A percentile compares a stretch with the other conserved stretches of the same genome.
Evolutionary conservation across 2,329 filamentous ascomycete genomes (phyloP).

Genomic region (Herpomyces periplanetae): DNA sequence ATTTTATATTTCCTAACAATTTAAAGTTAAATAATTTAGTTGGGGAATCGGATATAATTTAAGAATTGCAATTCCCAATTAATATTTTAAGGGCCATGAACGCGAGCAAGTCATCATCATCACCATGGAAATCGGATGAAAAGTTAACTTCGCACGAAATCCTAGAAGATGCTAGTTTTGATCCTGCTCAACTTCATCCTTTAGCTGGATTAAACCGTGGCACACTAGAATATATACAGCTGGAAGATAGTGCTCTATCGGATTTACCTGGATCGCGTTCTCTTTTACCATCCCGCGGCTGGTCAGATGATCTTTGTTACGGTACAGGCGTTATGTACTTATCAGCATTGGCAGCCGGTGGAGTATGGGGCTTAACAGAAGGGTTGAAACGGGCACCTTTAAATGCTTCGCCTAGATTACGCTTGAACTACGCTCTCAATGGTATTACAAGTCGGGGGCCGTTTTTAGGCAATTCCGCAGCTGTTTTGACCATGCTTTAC

Average conservation of each 20-base stretch:
- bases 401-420: conserved; percentile 51
- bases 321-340: conserved; percentile 83
- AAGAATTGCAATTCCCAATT: too few species aligned
- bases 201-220: conserved; percentile 73
- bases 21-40: too few species aligned
- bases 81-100: too few species aligned
- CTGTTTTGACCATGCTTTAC: conserved; percentile 79
- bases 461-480: conserved; percentile 79
- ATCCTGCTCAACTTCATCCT: conserved; percentile 61
- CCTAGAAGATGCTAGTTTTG: conserved; percentile 40
- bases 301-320: conserved; percentile 93
- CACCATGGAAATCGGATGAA: too few species aligned
- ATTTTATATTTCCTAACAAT: too few species aligned
- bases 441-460: conserved; percentile 67
- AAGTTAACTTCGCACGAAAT: too few species aligned
- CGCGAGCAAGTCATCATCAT: too few species aligned
- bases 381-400: conserved; percentile 29
- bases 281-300: conserved; percentile 66
- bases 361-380: conserved; percentile 66
- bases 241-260: conserved; percentile 64
- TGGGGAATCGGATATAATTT: too few species aligned
- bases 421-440: conserved; percentile 76
- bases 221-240: conserved; percentile 63
- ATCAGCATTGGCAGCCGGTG: conserved; percentile 44
- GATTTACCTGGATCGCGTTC: conserved; percentile 54